These are phyloP conservation scores for Polychaeton citri DNA, from an alignment of 2,329 filamentous ascomycete species.

Conservation along the genomic window DNA sequence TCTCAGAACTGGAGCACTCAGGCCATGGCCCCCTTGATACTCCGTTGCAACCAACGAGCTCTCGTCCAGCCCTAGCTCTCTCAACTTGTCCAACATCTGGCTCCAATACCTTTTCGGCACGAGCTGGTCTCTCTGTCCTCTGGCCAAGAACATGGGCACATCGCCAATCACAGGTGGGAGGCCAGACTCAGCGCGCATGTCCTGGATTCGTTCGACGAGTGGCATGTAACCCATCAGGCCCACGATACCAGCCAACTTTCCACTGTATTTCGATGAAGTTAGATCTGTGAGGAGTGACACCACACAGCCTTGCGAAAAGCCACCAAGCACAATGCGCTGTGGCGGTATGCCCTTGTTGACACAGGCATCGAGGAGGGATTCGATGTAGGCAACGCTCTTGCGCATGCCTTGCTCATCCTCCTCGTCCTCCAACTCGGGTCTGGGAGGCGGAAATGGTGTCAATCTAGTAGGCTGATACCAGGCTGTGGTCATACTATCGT, in stretches of 20 bases:
- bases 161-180: constrained; percentile 22
- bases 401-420: constrained; percentile 35
- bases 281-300: constrained; percentile 31
- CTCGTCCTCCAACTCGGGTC: constrained; percentile 30
- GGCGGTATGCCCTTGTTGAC: constrained; percentile 27
- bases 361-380: constrained; percentile 28
- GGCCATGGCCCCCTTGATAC: constrained; percentile 36
- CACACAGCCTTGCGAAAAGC: constrained; percentile 36
- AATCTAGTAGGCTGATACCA: constrained; percentile 32
- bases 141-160: constrained; percentile 32
- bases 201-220: constrained; percentile 23
- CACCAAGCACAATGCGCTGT: constrained; percentile 32
- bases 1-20: constrained; percentile 29
- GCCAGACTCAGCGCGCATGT: constrained; percentile 24
- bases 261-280: constrained; percentile 24
- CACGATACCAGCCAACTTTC: constrained; percentile 27
- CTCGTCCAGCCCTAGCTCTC: constrained; percentile 26
- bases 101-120: constrained; percentile 32
- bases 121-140: constrained; percentile 34
- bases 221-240: constrained; percentile 37
- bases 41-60: constrained; percentile 28
- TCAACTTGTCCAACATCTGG: constrained; percentile 28
- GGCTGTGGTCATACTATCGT: constrained; percentile 31
- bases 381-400: constrained; percentile 27
- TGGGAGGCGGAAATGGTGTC: constrained; percentile 23